These are phyloP conservation scores for Shiraia sp. DNA, from an alignment of 2,329 filamentous ascomycete genomes.

Conservation along the genomic window DNA sequence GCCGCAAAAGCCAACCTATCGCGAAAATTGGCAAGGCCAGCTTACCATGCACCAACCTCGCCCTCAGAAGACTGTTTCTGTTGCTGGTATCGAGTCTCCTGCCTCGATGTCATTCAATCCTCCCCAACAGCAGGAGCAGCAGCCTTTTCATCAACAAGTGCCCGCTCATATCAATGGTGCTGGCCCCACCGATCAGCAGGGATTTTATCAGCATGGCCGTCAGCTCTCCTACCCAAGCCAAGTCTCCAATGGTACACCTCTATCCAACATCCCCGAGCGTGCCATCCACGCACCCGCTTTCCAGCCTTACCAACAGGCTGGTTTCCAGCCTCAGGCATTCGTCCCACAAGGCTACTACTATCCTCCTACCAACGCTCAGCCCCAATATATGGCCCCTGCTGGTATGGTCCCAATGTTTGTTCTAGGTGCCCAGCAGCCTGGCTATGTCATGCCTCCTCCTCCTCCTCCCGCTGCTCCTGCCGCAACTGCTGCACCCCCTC, in stretches of 20 bases:
- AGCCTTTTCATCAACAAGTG: conserved; percentile 94
- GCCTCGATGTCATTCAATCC: conserved; percentile 63
- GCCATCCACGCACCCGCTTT: conserved; percentile 90
- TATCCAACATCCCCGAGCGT: conserved; percentile 90
- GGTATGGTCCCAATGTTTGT: conserved; percentile 61
- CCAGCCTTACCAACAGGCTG: conserved; percentile 65
- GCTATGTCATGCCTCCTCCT: conserved; percentile 46
- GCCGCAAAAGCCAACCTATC: conserved; percentile 59
- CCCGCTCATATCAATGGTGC: conserved; percentile 70
- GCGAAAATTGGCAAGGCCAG: conserved; percentile 63
- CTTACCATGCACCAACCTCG: conserved; percentile 90
- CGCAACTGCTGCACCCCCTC: conserved; percentile 35
- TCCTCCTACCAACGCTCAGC: conserved; percentile 42
- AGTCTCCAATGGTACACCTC: conserved; percentile 73
- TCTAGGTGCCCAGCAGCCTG: conserved; percentile 57
- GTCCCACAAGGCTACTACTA: conserved; percentile 66
- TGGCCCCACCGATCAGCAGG: conserved; percentile 52
- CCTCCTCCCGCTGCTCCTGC: conserved; percentile 35
- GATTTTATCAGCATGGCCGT: conserved; percentile 65
- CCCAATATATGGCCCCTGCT: conserved; percentile 51
- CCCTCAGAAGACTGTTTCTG: conserved; percentile 90
- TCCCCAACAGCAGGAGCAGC: conserved; percentile 70
- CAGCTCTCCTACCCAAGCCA: conserved; percentile 73
- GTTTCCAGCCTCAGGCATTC: conserved; percentile 54
- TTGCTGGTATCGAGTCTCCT: conserved; percentile 89